Evolutionary conservation across 306 rosid genomes (phyloP).

Genomic region (Carpinus fangiana): DNA sequence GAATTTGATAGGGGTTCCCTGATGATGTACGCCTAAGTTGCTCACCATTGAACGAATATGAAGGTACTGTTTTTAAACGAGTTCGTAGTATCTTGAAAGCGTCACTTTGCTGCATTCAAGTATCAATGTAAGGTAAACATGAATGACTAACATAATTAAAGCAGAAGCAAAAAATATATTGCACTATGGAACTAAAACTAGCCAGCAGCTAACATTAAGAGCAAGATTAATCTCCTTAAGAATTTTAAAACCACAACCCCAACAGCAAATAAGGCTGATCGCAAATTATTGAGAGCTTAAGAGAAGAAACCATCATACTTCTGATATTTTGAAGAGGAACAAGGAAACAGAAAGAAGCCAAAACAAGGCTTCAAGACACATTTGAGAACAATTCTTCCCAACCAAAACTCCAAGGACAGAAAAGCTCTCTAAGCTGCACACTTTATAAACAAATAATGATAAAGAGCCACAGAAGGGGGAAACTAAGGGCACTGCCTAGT

Average conservation of each 20-base stretch:
- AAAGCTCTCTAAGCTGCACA: not conserved
- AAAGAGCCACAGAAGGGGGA: not conserved
- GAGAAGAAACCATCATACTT: not conserved
- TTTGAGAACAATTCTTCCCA: not conserved
- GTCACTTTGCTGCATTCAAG: constrained; percentile 82
- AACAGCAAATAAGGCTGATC: too few relatives aligned
- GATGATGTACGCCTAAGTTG: constrained; percentile 54
- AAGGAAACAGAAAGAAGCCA: not conserved
- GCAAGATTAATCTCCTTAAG: not conserved
- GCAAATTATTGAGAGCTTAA: not conserved
- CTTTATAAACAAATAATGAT: not conserved
- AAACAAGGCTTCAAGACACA: not conserved
- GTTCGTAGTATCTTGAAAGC: constrained; percentile 91
- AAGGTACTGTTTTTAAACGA: constrained; percentile 85
- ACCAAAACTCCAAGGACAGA: not conserved
- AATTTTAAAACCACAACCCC: not conserved
- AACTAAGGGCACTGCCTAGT: not conserved
- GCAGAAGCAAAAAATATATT: not conserved
- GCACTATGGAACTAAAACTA: not conserved
- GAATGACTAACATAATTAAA: constrained; percentile 4
- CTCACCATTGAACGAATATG: constrained; percentile 65
- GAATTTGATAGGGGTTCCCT: constrained; percentile 59
- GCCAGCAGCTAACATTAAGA: not conserved
- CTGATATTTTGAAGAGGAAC: not conserved
- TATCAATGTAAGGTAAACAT: constrained; percentile 27